Evolutionary conservation across 768 basidiomycete species (phyloP).

Genomic region (Kondoa malvinella): DNA sequence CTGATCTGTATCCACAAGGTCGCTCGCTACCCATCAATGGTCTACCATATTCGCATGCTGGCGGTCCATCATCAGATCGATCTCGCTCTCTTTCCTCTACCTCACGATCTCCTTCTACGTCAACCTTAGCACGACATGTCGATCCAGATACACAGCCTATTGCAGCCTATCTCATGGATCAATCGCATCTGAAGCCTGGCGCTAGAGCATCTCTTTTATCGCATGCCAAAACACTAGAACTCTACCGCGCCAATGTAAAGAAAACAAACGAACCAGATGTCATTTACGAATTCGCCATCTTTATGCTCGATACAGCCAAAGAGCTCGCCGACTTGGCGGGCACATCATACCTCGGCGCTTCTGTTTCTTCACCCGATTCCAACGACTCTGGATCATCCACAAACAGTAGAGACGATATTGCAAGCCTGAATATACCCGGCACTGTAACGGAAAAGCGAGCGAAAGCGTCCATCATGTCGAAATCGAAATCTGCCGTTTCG

Average conservation of each 20-base stretch:
- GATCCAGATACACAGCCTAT: background rate
- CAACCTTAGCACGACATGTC: background rate
- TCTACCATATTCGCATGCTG: background rate
- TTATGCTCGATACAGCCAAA: constrained; percentile 95
- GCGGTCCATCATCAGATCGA: background rate
- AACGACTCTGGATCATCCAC: background rate
- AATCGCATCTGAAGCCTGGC: constrained; percentile 37
- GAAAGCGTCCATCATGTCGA: background rate
- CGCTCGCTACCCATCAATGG: background rate
- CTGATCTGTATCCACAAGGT: background rate
- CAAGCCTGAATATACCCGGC: background rate
- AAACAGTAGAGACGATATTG: background rate
- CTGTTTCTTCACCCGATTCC: background rate
- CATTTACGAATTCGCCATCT: constrained; percentile 95
- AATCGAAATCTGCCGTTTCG: background rate
- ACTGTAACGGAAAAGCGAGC: background rate
- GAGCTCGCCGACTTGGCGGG: constrained; percentile 42
- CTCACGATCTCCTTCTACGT: background rate
- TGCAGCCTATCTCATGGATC: constrained; percentile 18
- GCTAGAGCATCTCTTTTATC: constrained; percentile 82
- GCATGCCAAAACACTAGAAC: constrained; percentile 86
- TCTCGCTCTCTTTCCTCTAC: background rate
- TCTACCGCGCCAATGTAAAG: constrained; percentile 93
- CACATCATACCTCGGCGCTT: background rate
- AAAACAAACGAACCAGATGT: constrained; percentile 96